Conservation (phyloP, 768 basidiomycete species). For the Lactarius pseudohatsudake region DNA sequence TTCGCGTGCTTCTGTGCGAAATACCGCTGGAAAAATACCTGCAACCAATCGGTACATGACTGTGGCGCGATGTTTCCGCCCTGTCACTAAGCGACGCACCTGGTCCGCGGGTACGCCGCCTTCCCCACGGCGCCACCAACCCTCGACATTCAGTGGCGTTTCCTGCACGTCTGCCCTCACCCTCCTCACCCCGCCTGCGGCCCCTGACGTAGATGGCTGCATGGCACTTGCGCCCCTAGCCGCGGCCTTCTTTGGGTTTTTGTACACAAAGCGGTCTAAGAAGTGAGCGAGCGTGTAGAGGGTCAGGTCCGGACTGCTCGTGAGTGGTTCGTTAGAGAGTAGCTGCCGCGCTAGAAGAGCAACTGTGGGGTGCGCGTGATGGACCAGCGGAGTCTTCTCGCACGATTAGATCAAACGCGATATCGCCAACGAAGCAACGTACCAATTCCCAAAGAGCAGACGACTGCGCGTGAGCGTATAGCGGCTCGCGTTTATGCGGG, state of each 20-base stretch:
- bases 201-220: conserved; percentile 85
- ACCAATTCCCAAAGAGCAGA: conserved; percentile 92
- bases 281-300: conserved; percentile 94
- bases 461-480: conserved; percentile 75
- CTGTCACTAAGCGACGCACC: conserved; percentile 42
- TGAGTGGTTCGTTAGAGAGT: conserved; percentile 66
- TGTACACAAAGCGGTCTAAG: conserved; percentile 95
- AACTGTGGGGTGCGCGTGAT: conserved; percentile 90
- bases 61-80: conserved; percentile 5
- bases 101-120: conserved; percentile 86
- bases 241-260: conserved; percentile 80
- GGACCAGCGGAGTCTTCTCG: conserved; percentile 69
- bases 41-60: background rate
- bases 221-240: conserved; percentile 85
- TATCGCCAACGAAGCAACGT: conserved; percentile 34
- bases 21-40: conserved; percentile 92
- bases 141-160: conserved; percentile 65
- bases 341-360: conserved; percentile 85
- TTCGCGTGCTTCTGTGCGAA: conserved; percentile 70
- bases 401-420: background rate
- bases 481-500: conserved; percentile 85
- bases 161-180: conserved; percentile 56
- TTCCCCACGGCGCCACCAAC: conserved; percentile 66
- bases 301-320: conserved; percentile 83
- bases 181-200: conserved; percentile 68